Evolutionary conservation across 345 rosid genomes (phyloP).

Genomic region (Sisymbrium irio): DNA sequence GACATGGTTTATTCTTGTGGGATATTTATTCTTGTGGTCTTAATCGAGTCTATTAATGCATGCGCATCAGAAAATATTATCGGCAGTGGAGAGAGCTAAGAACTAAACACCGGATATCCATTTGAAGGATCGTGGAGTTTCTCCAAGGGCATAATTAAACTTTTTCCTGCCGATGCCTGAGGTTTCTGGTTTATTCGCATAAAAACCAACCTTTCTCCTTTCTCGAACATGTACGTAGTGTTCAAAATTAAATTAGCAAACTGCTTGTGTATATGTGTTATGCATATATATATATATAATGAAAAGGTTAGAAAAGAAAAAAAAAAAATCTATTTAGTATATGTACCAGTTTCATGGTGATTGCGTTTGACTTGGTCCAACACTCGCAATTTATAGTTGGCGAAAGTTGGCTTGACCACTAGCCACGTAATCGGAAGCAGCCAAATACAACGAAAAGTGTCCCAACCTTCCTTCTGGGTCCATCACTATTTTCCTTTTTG

Average conservation of each 20-base stretch:
- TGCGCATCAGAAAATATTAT: background rate
- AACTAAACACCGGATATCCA: background rate
- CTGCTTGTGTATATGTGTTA: too few relatives aligned
- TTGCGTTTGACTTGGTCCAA: background rate
- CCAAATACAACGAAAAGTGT: background rate
- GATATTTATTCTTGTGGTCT: background rate
- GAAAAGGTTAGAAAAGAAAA: background rate
- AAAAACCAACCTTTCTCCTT: too few relatives aligned
- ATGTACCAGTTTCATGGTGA: background rate
- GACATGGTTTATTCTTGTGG: too few relatives aligned
- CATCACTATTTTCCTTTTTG: too few relatives aligned
- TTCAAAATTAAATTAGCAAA: background rate
- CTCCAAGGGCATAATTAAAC: background rate
- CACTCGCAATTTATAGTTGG: background rate
- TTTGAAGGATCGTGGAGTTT: background rate
- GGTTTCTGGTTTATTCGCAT: too few relatives aligned
- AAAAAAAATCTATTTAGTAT: background rate
- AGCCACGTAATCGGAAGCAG: background rate
- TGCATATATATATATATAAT: too few relatives aligned
- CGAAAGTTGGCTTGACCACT: background rate
- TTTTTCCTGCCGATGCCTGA: background rate
- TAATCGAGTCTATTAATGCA: background rate
- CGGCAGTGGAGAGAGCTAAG: background rate
- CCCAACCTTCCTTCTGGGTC: background rate
- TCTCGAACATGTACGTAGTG: background rate